Conservation (phyloP, 306 rosid species). For the Lathyrus oleraceus region DNA sequence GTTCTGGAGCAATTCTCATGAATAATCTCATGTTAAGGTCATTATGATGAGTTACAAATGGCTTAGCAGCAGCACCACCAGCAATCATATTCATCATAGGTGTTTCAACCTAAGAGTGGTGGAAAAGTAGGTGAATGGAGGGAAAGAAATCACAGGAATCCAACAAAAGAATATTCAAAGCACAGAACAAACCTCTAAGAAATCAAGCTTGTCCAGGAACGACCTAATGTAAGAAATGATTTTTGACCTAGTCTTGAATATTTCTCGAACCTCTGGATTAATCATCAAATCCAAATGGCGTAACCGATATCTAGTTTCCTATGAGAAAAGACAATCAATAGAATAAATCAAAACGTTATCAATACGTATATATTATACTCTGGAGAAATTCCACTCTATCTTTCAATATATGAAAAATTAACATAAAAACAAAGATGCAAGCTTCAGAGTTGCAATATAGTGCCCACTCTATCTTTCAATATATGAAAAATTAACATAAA, state of each 20-base stretch:
- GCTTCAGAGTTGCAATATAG: not conserved
- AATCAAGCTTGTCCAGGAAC: conserved; percentile 78
- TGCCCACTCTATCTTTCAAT: not conserved
- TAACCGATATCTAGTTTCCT: conserved; percentile 94
- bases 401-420: not conserved
- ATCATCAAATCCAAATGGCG: conserved; percentile 92
- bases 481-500: not conserved
- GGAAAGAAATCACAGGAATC: conserved; percentile 2
- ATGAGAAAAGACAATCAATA: not conserved
- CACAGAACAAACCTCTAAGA: conserved; percentile 77
- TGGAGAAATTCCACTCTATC: not conserved
- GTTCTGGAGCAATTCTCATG: conserved; percentile 97
- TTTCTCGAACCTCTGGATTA: conserved; percentile 75
- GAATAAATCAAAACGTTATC: not conserved
- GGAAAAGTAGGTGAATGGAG: conserved; percentile 27
- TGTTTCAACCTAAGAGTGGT: conserved; percentile 76
- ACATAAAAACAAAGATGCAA: not conserved
- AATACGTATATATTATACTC: no score
- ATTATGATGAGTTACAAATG: conserved; percentile 89
- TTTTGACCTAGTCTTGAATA: conserved; percentile 78
- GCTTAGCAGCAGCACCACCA: conserved; percentile 97
- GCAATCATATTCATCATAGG: conserved; percentile 99
- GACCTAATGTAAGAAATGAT: conserved; percentile 62
- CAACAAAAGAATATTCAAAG: not conserved
- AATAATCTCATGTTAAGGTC: conserved; percentile 82